Evolutionary conservation across 768 basidiomycete species (phyloP), one percentile per base, ranked within the genome.

Genomic region (Kwoniella botswanensis): DNA sequence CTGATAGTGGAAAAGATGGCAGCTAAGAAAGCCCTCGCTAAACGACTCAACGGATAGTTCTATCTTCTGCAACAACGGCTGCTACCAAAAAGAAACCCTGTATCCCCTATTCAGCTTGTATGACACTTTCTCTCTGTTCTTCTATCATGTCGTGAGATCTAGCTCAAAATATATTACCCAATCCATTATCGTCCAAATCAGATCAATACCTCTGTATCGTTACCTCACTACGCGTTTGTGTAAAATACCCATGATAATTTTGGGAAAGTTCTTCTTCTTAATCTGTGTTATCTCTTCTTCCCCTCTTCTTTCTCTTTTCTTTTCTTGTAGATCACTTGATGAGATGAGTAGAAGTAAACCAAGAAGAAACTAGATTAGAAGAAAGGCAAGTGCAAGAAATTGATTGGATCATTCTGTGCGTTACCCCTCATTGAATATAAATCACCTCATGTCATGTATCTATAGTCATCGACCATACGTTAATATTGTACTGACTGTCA

Each of bases 1-100:
- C 35, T 35, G 35, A 35, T 60, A 72, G 71, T 72, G 71, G 71
- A 72, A 24, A 63, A 62, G 63, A 72, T 68, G 66, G 67, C 67
- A 4, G 71, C 71, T 13, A 72, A 72, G 58, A 68, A 68, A 61
- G 71, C 71, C 4, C 56, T 72, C 10, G 71, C 71, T 21, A 63
- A 56, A 41, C 67, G 67, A 15, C 67, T 72, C 5, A 72, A 67
- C 29, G 63, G 63, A 56, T 70, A 42, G 46, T 50, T 57, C 17
- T 7, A 17, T n/a, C 12, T 43, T 26, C 65, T 41, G 26, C 50
- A 12, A 54, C 26, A 35, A 13, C 3, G 21, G 10, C 50, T 17
- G n/a, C 55, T 7, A 15, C 29, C 12, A 9, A 18, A 43, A 21
- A 43, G 22, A 57, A 57, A 42, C 58, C 24, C 24, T 52, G 35